Percentiles rank a stretch among this genome's conserved stretches.
These are phyloP conservation scores for Fusarium metavorans DNA, from an alignment of 2,329 filamentous ascomycete genomes.

Conservation along the genomic window DNA sequence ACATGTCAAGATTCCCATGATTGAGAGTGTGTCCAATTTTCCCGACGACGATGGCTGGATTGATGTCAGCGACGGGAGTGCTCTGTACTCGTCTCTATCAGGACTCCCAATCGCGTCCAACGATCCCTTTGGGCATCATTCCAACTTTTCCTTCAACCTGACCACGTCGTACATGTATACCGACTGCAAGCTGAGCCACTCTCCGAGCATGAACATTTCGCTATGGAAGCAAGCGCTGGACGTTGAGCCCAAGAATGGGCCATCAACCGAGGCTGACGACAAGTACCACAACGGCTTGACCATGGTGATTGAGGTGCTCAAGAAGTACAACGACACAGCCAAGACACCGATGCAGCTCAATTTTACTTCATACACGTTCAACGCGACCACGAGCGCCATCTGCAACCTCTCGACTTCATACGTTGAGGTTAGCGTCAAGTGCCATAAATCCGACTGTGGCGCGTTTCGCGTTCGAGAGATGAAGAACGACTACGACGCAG, in stretches of 20 bases:
- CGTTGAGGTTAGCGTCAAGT: neutral
- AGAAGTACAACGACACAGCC: neutral
- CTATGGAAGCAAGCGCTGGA: neutral
- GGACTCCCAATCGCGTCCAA: conserved; percentile 13
- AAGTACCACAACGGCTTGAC: conserved; percentile 7
- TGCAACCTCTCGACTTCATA: conserved; percentile 5
- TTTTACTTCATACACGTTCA: conserved; percentile 8
- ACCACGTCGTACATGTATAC: conserved; percentile 5
- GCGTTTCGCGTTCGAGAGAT: neutral
- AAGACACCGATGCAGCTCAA: neutral
- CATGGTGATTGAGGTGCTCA: conserved; percentile 6
- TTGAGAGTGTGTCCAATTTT: neutral
- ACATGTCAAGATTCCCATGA: conserved; percentile 20
- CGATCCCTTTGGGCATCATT: neutral
- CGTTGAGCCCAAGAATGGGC: neutral
- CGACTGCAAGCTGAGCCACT: neutral
- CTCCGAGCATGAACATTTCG: neutral
- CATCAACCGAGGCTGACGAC: neutral
- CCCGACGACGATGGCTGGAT: conserved; percentile 5
- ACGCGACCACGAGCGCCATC: neutral
- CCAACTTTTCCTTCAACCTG: conserved; percentile 3
- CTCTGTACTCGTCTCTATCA: conserved; percentile 7
- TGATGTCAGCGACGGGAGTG: neutral
- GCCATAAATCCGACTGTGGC: neutral
- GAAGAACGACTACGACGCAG: neutral